Conservation (phyloP, 2,329 filamentous ascomycete species). For the Furcasterigmium furcatum region DNA sequence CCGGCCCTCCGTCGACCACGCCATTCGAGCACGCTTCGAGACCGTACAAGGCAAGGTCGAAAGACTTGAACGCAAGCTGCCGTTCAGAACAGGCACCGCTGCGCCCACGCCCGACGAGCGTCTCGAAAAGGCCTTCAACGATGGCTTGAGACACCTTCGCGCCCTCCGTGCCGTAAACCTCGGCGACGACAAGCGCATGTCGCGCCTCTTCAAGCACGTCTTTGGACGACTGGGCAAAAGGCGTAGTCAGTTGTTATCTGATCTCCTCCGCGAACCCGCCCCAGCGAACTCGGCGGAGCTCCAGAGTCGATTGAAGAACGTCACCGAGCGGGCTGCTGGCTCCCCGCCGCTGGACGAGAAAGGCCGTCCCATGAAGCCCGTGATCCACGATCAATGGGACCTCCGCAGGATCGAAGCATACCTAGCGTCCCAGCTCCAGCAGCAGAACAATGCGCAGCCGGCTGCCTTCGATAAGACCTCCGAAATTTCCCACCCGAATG, state of each 20-base stretch:
- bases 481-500: too few species aligned
- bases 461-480: too few species aligned
- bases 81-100: slow-evolving; percentile 20
- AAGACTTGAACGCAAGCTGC: slow-evolving; percentile 32
- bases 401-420: slow-evolving; percentile 37
- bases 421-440: slow-evolving; percentile 35
- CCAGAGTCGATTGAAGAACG: slow-evolving; percentile 17
- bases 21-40: slow-evolving; percentile 40
- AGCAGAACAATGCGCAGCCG: slow-evolving; percentile 20
- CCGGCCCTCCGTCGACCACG: slow-evolving; percentile 36
- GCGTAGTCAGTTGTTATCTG: slow-evolving; percentile 42
- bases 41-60: slow-evolving; percentile 13
- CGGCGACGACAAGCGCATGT: slow-evolving; percentile 45
- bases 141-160: slow-evolving; percentile 26
- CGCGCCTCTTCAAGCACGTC: slow-evolving; percentile 40
- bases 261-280: slow-evolving; percentile 31
- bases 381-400: slow-evolving; percentile 40
- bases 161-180: slow-evolving; percentile 49
- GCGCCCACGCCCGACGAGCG: background rate
- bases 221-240: slow-evolving; percentile 53
- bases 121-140: slow-evolving; percentile 1
- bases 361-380: slow-evolving; percentile 1
- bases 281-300: slow-evolving; percentile 38
- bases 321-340: too few species aligned
- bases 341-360: slow-evolving; percentile 1